Base-by-base conservation (phyloP, 306 rosid genomes). In the Cicer arietinum region DNA sequence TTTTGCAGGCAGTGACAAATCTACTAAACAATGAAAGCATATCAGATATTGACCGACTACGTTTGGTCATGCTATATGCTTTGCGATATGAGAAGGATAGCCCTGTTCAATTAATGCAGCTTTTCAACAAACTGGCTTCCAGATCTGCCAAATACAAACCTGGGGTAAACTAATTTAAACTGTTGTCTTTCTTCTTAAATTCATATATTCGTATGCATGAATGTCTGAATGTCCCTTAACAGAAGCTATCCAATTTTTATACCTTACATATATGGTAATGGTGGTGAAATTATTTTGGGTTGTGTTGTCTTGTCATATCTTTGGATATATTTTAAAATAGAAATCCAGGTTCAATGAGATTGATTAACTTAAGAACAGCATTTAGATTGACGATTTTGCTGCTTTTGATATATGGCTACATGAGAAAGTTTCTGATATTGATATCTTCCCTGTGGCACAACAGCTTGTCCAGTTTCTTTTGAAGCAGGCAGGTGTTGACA, bases 401-500 rank as follows among this genome's bases (percentile, higher is more conserved):
- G 64, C 69, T 71, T 56, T 69, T 42, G 8, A 47, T 59, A 17
- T 53, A 17, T 59, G 56, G 82, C 67, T 77, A 35, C 43, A 44
- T 39, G 69, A 47, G 69, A 69, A 72, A 76, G 76, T 69, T 76
- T 71, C 71, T 72, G 70, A 66, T 86, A 62, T 79, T 89, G 65
- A 86, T 76, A 45, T 77, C 66, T 80, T 69, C 73, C 10, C 80
- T 82, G 64, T 82, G 75, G 64, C 69, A 67, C 83, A 76, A 72
- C 97, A 93, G 98, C 97, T 93, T 81, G 96, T 93, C 82, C 98
- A 89, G 86, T 93, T 93, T 80, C 92, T 93, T 82, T 83, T 93
- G 82, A 93, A 90, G 90, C 98, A 93, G 89, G 98, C 98, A 1
- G 98, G 98, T 78, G 90, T 93, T 79, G 97, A 93, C 79, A 93